Conservation (phyloP, 805 yeast genomes). For the Yamadazyma phyllophila region DNA sequence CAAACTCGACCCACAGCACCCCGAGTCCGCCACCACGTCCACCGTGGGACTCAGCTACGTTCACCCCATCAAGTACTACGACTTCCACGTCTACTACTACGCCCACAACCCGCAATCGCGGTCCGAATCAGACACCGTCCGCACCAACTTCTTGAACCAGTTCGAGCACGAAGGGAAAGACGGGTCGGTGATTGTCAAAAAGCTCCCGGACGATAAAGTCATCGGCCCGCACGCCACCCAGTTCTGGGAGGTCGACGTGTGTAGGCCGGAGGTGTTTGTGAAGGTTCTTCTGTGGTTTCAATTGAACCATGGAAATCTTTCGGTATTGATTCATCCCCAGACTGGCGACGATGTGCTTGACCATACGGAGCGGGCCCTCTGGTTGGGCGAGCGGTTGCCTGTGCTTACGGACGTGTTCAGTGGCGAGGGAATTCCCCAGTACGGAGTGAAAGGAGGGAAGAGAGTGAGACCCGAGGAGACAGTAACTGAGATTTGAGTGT, state of each 20-base stretch:
- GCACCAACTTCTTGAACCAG: conserved; percentile 20
- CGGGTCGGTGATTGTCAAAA: conserved; percentile 30
- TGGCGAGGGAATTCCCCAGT: conserved; percentile 21
- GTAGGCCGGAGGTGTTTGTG: conserved; percentile 27
- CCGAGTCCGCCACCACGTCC: conserved; percentile 18
- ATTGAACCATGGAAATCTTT: conserved; percentile 27
- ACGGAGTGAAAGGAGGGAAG: conserved; percentile 24
- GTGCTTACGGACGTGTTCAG: conserved; percentile 9
- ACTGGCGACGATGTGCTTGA: conserved; percentile 28
- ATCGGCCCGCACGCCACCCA: conserved; percentile 34
- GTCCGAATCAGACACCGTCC: conserved; percentile 21
- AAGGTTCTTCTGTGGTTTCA: conserved; percentile 30
- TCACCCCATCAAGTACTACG: conserved; percentile 29
- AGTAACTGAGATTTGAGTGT: too few relatives aligned
- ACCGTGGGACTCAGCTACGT: conserved; percentile 18
- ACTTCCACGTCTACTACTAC: conserved; percentile 31
- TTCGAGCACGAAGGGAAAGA: conserved; percentile 22
- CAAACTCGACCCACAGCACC: conserved; percentile 11
- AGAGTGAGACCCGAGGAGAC: conserved; percentile 1
- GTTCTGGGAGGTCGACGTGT: conserved; percentile 36
- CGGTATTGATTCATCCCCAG: conserved; percentile 34
- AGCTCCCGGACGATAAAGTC: conserved; percentile 21
- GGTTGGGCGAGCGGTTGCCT: conserved; percentile 28
- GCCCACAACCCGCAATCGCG: conserved; percentile 18
- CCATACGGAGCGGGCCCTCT: conserved; percentile 28